Evolutionary conservation across 2,329 filamentous ascomycete genomes (phyloP).

Genomic region (Claviceps arundinis): DNA sequence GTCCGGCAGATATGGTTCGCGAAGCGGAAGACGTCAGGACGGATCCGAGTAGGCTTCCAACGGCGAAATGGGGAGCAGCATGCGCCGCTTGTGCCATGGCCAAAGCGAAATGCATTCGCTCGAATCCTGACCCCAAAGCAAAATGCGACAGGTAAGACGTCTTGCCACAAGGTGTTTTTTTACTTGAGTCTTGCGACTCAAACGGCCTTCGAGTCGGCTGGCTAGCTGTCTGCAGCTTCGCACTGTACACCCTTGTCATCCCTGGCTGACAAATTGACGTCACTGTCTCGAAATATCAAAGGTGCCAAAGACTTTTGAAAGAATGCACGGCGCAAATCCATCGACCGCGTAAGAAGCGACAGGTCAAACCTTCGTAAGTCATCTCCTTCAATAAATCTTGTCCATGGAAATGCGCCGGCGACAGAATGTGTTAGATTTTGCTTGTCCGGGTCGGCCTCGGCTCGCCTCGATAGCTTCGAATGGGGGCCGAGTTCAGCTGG

Average conservation of each 20-base stretch:
- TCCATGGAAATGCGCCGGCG: not conserved
- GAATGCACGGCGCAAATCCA: slow-evolving; percentile 34
- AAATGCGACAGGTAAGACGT: slow-evolving; percentile 33
- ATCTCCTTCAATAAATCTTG: not conserved
- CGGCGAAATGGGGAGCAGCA: slow-evolving; percentile 35
- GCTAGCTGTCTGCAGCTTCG: not conserved
- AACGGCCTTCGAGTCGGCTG: too few species aligned
- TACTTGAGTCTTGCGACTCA: too few species aligned
- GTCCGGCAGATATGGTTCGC: slow-evolving; percentile 1
- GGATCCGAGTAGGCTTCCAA: slow-evolving; percentile 19
- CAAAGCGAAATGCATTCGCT: slow-evolving; percentile 37
- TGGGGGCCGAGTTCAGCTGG: too few species aligned
- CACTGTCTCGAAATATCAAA: slow-evolving; percentile 10
- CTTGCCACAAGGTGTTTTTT: too few species aligned
- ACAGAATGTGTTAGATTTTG: too few species aligned
- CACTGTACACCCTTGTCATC: not conserved
- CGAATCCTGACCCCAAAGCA: slow-evolving; percentile 20
- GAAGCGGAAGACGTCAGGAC: slow-evolving; percentile 1
- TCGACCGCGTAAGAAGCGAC: slow-evolving; percentile 37
- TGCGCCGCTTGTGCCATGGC: slow-evolving; percentile 34
- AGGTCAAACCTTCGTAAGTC: slow-evolving; percentile 36
- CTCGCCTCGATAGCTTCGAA: too few species aligned
- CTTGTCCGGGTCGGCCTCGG: too few species aligned
- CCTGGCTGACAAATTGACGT: slow-evolving; percentile 2
- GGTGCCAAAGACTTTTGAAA: slow-evolving; percentile 35